phyloP scores from a whole-genome alignment of 768 basidiomycete species.

The Heimioporus sp. region DNA sequence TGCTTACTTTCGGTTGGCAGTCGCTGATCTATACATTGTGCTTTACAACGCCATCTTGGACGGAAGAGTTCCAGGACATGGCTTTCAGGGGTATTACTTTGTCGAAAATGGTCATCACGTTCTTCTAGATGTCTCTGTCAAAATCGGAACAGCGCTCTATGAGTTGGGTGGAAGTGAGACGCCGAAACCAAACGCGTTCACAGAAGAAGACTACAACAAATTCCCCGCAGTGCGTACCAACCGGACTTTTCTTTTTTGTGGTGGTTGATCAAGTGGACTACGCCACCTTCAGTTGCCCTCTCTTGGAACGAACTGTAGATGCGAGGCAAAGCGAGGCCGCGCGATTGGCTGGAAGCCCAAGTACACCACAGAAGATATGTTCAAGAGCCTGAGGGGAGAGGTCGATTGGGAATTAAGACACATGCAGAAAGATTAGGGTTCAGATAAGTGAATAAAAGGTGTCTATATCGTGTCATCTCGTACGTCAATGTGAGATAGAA shows the following conservation, averaged over 20 bases:
- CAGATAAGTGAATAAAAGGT: no score
- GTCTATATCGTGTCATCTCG: no score
- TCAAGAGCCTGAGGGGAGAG: slow-evolving; percentile 18
- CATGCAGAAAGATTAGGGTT: no score
- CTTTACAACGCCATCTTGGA: slow-evolving; percentile 40
- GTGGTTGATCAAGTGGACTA: background rate
- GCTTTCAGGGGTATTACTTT: slow-evolving; percentile 53
- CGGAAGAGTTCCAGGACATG: slow-evolving; percentile 14
- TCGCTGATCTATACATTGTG: slow-evolving; percentile 41
- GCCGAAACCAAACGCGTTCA: slow-evolving; percentile 42
- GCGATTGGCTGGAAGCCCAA: slow-evolving; percentile 30
- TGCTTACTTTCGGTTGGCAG: slow-evolving; percentile 7
- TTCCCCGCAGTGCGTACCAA: slow-evolving; percentile 2
- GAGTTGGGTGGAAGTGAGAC: slow-evolving; percentile 16
- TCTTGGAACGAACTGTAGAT: slow-evolving; percentile 23
- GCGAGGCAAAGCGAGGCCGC: slow-evolving; percentile 16
- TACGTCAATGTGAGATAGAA: no score
- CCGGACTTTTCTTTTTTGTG: background rate
- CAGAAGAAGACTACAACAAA: slow-evolving; percentile 19
- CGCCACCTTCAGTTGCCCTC: slow-evolving; percentile 6
- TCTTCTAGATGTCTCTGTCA: slow-evolving; percentile 42
- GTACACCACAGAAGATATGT: slow-evolving; percentile 27
- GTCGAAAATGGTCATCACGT: slow-evolving; percentile 49
- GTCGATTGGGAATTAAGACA: slow-evolving; percentile 18
- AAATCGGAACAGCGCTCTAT: slow-evolving; percentile 35